phyloP scores from a whole-genome alignment of 768 basidiomycete genomes.

The Kwoniella sp. region DNA sequence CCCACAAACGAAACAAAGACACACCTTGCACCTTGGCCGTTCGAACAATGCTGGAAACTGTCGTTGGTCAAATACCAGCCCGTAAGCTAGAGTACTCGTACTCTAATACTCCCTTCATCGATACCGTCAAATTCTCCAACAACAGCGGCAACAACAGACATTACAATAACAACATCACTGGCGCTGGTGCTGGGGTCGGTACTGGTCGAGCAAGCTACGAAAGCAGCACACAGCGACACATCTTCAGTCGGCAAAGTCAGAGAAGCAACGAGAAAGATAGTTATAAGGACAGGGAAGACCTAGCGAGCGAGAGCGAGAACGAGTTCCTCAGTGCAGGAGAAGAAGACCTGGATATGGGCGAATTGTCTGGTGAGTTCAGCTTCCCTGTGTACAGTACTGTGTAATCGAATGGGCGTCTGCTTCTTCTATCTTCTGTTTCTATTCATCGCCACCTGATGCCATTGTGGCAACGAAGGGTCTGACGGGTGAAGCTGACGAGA shows the following conservation, averaged over 20 bases:
- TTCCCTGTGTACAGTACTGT: too few species aligned
- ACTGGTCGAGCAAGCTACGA: not conserved
- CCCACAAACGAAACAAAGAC: too few species aligned
- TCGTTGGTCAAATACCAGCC: constrained; percentile 10
- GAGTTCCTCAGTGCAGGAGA: constrained; percentile 23
- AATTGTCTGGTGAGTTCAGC: constrained; percentile 38
- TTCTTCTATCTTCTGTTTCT: too few species aligned
- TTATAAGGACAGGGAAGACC: constrained; percentile 5
- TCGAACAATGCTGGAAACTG: constrained; percentile 22
- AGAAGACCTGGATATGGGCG: constrained; percentile 36
- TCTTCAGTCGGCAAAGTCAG: not conserved
- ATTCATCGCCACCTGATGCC: too few species aligned
- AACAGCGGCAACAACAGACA: not conserved
- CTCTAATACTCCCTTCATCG: constrained; percentile 7
- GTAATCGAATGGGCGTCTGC: too few species aligned
- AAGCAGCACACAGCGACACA: not conserved
- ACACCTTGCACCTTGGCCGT: too few species aligned
- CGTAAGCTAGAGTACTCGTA: constrained; percentile 16
- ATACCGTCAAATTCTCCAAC: constrained; percentile 7
- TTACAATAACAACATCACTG: not conserved
- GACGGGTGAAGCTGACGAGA: not conserved
- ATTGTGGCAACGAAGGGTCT: too few species aligned
- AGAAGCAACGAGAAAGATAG: not conserved
- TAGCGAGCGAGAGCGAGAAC: constrained; percentile 12
- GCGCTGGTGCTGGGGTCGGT: not conserved